Evolutionary conservation across 2,329 filamentous ascomycete species (phyloP).

Genomic region (Verticillium tricorpus): DNA sequence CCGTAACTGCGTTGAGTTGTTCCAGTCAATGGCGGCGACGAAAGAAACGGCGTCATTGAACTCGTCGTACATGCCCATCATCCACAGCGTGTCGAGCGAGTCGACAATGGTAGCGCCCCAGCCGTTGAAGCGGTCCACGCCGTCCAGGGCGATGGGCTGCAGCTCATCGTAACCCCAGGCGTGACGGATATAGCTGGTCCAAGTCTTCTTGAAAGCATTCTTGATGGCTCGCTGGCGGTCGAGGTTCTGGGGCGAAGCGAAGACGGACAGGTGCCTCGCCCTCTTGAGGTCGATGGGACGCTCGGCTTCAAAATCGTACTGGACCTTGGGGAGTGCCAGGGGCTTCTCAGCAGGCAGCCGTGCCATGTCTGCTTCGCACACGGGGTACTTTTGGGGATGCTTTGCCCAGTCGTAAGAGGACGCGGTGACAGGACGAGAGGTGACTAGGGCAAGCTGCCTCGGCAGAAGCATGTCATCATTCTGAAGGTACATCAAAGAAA

Average conservation of each 20-base stretch:
- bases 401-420: neutral
- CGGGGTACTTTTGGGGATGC: slow-evolving; percentile 5
- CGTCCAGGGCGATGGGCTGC: slow-evolving; percentile 32
- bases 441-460: neutral
- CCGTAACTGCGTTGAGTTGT: neutral
- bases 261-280: slow-evolving; percentile 14
- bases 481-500: neutral
- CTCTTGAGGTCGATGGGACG: slow-evolving; percentile 14
- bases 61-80: slow-evolving; percentile 47
- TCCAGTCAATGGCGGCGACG: slow-evolving; percentile 44
- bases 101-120: slow-evolving; percentile 44
- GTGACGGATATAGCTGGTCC: slow-evolving; percentile 36
- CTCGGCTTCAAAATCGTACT: slow-evolving; percentile 10
- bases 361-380: slow-evolving; percentile 13
- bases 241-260: neutral
- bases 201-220: slow-evolving; percentile 27
- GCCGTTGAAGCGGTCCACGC: slow-evolving; percentile 38
- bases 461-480: neutral
- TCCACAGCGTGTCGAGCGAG: slow-evolving; percentile 47
- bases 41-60: slow-evolving; percentile 42
- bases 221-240: neutral
- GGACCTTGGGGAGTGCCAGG: slow-evolving; percentile 6
- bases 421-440: neutral
- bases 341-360: slow-evolving; percentile 8
- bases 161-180: slow-evolving; percentile 44